Evolutionary conservation across 2,329 filamentous ascomycete genomes (phyloP), one percentile per base, ranked within the genome.

Genomic region (Hymenoscyphus fraxineus): DNA sequence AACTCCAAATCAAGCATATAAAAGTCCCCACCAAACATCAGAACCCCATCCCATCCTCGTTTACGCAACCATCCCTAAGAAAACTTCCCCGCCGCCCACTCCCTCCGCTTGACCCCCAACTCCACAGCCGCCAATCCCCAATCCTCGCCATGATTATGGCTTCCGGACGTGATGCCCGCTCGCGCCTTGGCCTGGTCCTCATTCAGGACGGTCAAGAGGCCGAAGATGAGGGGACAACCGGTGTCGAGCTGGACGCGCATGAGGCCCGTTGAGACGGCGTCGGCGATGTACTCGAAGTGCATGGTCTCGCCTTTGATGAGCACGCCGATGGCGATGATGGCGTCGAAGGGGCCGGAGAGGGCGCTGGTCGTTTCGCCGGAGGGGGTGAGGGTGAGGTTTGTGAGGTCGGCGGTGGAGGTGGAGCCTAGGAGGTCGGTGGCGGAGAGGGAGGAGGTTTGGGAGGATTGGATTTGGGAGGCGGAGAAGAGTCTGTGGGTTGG

Each of bases 221-320:
- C 94, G 77, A 98, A 97, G 65, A 98, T 86, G 65, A 99, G 90
- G 39, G 95, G 95, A 60, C 96, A 86, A 56, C 92, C 91, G 10
- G 87, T 88, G 76, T 99, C 94, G 63, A 98, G 82, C 78, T 96
- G 93, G 65, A 98, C 88, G 69, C 92, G 88, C 95, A 99, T 99
- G 66, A 99, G 83, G 6, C 92, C 95, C 67, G 97, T 92, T 64
- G 88, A 92, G 6, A 96, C 93, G 51, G 92, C 87, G 69, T 98
- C 95, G 54, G 93, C 85, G 73, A 99, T 99, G 80, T 99, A 98
- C 80, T 99, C 95, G 75, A 99, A 99, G 80, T 99, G 95, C 93
- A 97, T 97, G 6, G 95, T 98, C 79, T 96, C 91, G 77, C 95
- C 95, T 82, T 99, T 99, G 81, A 99, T 97, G 66, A 99, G 86